phyloP scores from a whole-genome alignment of 768 basidiomycete species.

The Cystofilobasidium ferigula region DNA sequence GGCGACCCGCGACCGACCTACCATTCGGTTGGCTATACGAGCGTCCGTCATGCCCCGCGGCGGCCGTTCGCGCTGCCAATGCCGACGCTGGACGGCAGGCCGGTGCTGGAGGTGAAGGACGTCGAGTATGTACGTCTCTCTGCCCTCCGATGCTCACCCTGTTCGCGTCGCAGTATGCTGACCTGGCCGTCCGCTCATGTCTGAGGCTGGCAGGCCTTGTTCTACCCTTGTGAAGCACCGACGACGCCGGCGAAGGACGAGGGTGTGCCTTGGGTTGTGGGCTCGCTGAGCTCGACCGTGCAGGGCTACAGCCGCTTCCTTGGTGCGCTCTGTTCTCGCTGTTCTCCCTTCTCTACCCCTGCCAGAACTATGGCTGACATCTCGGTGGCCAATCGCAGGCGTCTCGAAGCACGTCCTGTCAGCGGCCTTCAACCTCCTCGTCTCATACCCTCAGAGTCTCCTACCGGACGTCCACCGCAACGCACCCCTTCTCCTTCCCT shows the following conservation, averaged over 20 bases:
- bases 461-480: constrained; percentile 38
- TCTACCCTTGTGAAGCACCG: neutral
- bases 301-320: constrained; percentile 48
- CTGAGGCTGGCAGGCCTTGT: neutral
- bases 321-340: constrained; percentile 36
- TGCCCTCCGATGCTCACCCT: constrained; percentile 40
- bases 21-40: constrained; percentile 13
- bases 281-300: constrained; percentile 42
- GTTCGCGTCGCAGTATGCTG: neutral
- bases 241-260: neutral
- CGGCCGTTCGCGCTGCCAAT: neutral
- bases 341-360: constrained; percentile 22
- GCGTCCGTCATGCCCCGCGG: constrained; percentile 1
- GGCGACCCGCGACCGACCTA: neutral
- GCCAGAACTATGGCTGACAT: constrained; percentile 44
- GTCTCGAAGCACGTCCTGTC: constrained; percentile 20
- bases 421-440: constrained; percentile 20
- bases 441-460: neutral
- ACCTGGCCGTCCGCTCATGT: neutral
- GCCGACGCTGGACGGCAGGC: constrained; percentile 28
- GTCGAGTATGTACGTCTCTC: constrained; percentile 58
- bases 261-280: constrained; percentile 3
- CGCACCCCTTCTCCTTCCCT: constrained; percentile 45
- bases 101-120: constrained; percentile 51
- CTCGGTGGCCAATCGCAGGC: constrained; percentile 42